Evolutionary conservation across 345 rosid species (phyloP), one percentile per base, ranked within the genome.

Genomic region (Pseudoturritis turrita): DNA sequence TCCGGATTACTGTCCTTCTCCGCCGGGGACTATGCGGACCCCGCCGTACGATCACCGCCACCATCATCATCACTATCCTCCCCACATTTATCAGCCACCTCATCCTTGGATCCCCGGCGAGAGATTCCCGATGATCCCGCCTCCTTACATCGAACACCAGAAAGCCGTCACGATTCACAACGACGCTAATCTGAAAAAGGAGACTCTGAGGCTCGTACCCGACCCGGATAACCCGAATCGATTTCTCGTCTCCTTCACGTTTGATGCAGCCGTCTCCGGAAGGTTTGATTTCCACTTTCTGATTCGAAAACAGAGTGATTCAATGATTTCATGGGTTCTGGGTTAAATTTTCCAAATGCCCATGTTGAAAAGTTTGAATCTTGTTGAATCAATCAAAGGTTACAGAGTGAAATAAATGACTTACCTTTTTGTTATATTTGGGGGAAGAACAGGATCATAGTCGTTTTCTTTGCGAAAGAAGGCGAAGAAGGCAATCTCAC

Each of bases 391-490:
- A n/a, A 26, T 52, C 35, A 52, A n/a, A 23, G 26, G 26, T 25
- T 3, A 3, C 21, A 8, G 55, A 51, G 17, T 23, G 7, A 25
- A 25, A 29, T 10, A 26, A 44, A 29, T n/a, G 26, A 15, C 52
- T 54, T 33, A 14, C 15, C 8, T 57, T 57, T 25, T 46, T 29
- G 35, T 50, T 11, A 3, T 31, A 10, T 17, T 58, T 29, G 39
- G 58, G 46, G 51, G 25, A 23, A 31, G 49, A 65, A 46, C 86
- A 92, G 98, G 76, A 84, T 92, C 69, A 85, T 89, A 6, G 35
- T 89, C 28, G 56, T 82, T 14, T 92, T 89, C 83, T 90, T 92
- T 49, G 96, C 89, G 0, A 84, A n/a, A 82, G 92, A 92, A 78
- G 84, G 80, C 11, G 83, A 73, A 52, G 78, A 74, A 23, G 83